phyloP scores from a whole-genome alignment of 1,284 basidiomycete genomes.

The Trametes versicolor region DNA sequence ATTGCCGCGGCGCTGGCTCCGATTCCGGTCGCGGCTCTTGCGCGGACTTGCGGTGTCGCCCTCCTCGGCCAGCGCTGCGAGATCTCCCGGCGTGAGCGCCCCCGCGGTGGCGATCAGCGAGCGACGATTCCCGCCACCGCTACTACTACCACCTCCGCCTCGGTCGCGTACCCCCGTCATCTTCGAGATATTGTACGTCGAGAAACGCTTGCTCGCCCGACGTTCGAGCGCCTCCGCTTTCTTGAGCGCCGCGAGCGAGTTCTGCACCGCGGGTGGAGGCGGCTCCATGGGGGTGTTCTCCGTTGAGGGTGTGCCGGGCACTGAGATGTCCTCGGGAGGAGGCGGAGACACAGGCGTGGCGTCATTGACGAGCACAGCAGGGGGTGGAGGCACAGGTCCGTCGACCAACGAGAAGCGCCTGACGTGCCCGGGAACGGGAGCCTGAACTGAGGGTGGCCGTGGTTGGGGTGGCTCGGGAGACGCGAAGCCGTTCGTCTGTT shows the following conservation, averaged over 20 bases:
- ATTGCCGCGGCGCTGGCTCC: slow-evolving; percentile 39
- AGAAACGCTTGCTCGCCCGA: slow-evolving; percentile 96
- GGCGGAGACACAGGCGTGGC: slow-evolving; percentile 50
- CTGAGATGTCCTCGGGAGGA: slow-evolving; percentile 34
- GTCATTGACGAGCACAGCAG: slow-evolving; percentile 57
- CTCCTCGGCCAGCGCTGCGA: slow-evolving; percentile 75
- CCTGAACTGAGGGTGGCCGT: slow-evolving; percentile 42
- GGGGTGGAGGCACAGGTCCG: slow-evolving; percentile 55
- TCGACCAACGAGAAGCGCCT: slow-evolving; percentile 83
- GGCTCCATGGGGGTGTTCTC: slow-evolving; percentile 27
- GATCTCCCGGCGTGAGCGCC: slow-evolving; percentile 70
- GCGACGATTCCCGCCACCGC: slow-evolving; percentile 61
- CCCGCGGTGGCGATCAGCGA: slow-evolving; percentile 68
- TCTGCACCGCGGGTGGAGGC: slow-evolving; percentile 71
- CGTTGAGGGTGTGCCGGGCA: slow-evolving; percentile 31
- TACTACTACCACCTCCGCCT: slow-evolving; percentile 46
- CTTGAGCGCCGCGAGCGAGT: slow-evolving; percentile 89
- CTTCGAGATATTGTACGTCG: slow-evolving; percentile 95
- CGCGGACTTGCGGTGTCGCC: slow-evolving; percentile 55
- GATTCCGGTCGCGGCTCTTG: slow-evolving; percentile 41
- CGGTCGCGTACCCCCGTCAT: slow-evolving; percentile 76
- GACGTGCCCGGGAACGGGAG: slow-evolving; percentile 63
- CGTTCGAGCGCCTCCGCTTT: slow-evolving; percentile 89
- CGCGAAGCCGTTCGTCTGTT: slow-evolving; percentile 27
- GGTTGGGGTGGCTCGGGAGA: slow-evolving; percentile 27